Percentiles rank a stretch among this genome's conserved stretches.
Evolutionary conservation across 1,284 basidiomycete genomes (phyloP).

Genomic region (Kwoniella shivajii): DNA sequence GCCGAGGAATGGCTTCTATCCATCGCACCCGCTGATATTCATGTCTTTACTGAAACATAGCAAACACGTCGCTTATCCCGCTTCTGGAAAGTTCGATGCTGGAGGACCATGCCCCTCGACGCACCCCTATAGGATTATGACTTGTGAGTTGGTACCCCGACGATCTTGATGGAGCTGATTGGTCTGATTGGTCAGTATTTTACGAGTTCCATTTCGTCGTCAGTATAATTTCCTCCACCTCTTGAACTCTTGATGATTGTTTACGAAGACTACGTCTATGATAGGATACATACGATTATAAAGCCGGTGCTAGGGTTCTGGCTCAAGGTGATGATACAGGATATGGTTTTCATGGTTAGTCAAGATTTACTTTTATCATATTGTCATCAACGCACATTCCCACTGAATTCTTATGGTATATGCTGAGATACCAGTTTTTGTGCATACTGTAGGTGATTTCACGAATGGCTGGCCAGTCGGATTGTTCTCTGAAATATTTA

Average conservation of each 20-base stretch:
- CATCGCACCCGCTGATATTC: too few species aligned
- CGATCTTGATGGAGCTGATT: too few species aligned
- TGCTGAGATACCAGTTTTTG: too few species aligned
- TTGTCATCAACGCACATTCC: not conserved
- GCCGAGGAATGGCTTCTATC: not conserved
- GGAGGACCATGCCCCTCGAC: slow-evolving; percentile 30
- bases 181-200: too few species aligned
- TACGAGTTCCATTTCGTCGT: slow-evolving; percentile 1
- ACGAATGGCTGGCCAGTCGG: slow-evolving; percentile 32
- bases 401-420: too few species aligned
- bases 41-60: not conserved
- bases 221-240: not conserved
- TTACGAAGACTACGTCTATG: not conserved
- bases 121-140: slow-evolving; percentile 24
- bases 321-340: slow-evolving; percentile 31
- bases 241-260: not conserved
- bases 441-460: slow-evolving; percentile 22
- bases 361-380: not conserved
- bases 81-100: slow-evolving; percentile 19
- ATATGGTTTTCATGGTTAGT: slow-evolving; percentile 29
- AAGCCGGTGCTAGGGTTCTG: slow-evolving; percentile 17
- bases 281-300: slow-evolving; percentile 7
- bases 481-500: slow-evolving; percentile 22
- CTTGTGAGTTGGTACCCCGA: slow-evolving; percentile 9
- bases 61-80: slow-evolving; percentile 28